These are phyloP conservation scores for Phoma sp. DNA, from an alignment of 2,329 filamentous ascomycete genomes.

Conservation along the genomic window DNA sequence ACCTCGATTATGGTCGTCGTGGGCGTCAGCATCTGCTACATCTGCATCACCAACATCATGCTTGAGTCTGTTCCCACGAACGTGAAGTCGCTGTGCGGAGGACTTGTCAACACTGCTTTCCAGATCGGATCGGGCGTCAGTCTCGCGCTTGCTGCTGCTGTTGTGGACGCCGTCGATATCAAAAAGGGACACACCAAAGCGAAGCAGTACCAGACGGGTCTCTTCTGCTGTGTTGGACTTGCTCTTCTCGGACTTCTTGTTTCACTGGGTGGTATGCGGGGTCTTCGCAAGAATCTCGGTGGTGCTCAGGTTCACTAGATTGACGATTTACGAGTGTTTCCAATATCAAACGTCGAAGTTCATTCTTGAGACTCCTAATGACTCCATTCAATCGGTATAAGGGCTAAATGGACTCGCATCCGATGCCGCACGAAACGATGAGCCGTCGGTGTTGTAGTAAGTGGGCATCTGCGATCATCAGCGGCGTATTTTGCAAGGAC, in stretches of 20 bases:
- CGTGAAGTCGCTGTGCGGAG: constrained; percentile 8
- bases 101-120: constrained; percentile 9
- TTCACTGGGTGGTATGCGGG: constrained; percentile 4
- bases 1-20: constrained; percentile 9
- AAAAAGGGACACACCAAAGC: constrained; percentile 8
- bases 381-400: constrained; percentile 6
- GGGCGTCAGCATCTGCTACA: constrained; percentile 11
- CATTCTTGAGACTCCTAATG: no score
- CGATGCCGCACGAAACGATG: background rate
- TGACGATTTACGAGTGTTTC: background rate
- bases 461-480: constrained; percentile 1
- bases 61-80: constrained; percentile 10
- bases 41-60: constrained; percentile 12
- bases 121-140: constrained; percentile 10
- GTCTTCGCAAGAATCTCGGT: constrained; percentile 3
- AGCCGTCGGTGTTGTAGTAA: constrained; percentile 4
- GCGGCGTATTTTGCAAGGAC: no score
- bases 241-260: constrained; percentile 3
- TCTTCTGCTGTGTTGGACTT: constrained; percentile 9
- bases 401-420: constrained; percentile 10
- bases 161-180: constrained; percentile 11
- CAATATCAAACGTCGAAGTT: no score
- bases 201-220: constrained; percentile 9
- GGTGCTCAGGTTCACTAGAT: constrained; percentile 3
- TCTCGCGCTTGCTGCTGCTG: constrained; percentile 6